Evolutionary conservation across 1,284 basidiomycete genomes (phyloP), one percentile per base, ranked within the genome.

Genomic region (Boletus smithii): DNA sequence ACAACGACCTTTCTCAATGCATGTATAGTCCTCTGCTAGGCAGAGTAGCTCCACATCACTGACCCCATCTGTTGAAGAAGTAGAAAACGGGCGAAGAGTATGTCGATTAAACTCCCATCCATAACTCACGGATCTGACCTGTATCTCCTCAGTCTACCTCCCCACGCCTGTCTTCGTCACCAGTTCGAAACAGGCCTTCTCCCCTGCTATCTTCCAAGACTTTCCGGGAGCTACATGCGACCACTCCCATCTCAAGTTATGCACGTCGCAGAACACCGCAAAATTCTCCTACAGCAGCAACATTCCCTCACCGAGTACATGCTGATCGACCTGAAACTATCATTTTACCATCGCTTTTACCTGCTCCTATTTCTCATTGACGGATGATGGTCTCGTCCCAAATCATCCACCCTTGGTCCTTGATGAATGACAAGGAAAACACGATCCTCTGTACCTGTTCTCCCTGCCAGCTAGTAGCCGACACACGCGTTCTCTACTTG

Each of bases 181-280:
- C 72, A 46, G 69, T 41, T 40, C 60, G 62, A 44, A 66, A 55
- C 34, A 53, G 44, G 8, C 65, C 64, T 4, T 65, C 54, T 5
- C 51, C 67, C 40, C 36, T 68, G 20, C 60, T 60, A 16, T 53
- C 65, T 22, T 32, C 53, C 37, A 61, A 49, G 38, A 69, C 66
- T 23, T 57, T 56, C 18, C 56, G 68, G 30, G 72, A 74, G 46
- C 57, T 65, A 24, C 63, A 74, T 34, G 73, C 72, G 5, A 73
- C 68, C 50, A 86, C 82, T 8, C 86, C 86, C 46, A 89, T 89
- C 50, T 89, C 86, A 16, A 77, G 78, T 29, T 89, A 85, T 53
- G 80, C 85, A 34, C 83, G 86, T 51, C 80, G 86, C 49, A 85
- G 81, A 67, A 86, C 84, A 3, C 86, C 87, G 22, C 79, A 80